Evolutionary conservation across 2,329 filamentous ascomycete species (phyloP).

Genomic region (Hysterium pulicare): DNA sequence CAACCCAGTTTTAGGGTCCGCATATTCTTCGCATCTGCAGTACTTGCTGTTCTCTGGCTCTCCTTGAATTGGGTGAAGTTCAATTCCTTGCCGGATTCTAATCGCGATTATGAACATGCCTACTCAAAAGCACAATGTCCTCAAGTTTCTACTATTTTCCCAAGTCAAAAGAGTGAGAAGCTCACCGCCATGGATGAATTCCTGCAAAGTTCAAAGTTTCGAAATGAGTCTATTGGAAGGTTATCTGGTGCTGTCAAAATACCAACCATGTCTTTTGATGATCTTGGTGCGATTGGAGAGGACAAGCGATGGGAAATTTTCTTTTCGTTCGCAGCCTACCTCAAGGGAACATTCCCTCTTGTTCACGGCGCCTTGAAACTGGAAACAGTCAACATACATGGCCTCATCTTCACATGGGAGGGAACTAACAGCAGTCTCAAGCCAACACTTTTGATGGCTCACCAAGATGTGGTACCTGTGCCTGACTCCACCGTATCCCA

Average conservation of each 20-base stretch:
- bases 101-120: too few species aligned
- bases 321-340: slow-evolving; percentile 48
- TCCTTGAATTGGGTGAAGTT: too few species aligned
- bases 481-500: slow-evolving; percentile 46
- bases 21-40: too few species aligned
- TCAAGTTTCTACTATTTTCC: slow-evolving; percentile 27
- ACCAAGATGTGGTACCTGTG: slow-evolving; percentile 64
- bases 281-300: slow-evolving; percentile 52
- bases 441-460: slow-evolving; percentile 59
- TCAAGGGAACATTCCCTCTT: slow-evolving; percentile 26
- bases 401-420: slow-evolving; percentile 56
- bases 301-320: slow-evolving; percentile 61
- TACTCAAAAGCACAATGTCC: too few species aligned
- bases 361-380: slow-evolving; percentile 45
- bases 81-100: too few species aligned
- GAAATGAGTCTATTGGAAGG: slow-evolving; percentile 28
- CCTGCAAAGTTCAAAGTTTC: slow-evolving; percentile 23
- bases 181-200: slow-evolving; percentile 27
- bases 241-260: slow-evolving; percentile 51
- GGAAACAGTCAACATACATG: slow-evolving; percentile 58
- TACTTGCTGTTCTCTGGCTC: too few species aligned
- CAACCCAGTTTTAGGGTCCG: too few species aligned
- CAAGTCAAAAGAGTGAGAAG: slow-evolving; percentile 19
- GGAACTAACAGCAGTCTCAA: slow-evolving; percentile 51
- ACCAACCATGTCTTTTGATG: slow-evolving; percentile 55